A percentile compares a stretch with the other conserved stretches of the same genome.
phyloP scores from a whole-genome alignment of 768 basidiomycete species.

The Russula abietina region DNA sequence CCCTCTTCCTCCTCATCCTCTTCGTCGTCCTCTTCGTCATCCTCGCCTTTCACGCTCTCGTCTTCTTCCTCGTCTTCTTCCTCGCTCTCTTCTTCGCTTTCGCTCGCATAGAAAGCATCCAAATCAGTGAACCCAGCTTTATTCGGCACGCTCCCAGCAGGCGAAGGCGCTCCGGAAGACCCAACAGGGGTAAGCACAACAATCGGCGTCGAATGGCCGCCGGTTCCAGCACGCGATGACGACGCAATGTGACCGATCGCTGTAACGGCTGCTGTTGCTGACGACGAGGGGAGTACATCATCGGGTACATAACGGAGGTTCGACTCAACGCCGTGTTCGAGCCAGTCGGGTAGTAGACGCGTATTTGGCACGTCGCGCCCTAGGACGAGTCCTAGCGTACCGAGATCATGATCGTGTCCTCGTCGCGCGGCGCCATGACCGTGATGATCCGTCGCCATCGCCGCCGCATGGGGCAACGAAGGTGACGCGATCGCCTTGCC shows the following conservation, averaged over 20 bases:
- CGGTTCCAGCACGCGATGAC: slow-evolving; percentile 27
- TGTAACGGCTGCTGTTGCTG: slow-evolving; percentile 32
- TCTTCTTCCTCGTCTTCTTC: slow-evolving; percentile 27
- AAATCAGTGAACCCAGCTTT: slow-evolving; percentile 52
- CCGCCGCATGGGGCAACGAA: no score
- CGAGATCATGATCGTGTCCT: slow-evolving; percentile 40
- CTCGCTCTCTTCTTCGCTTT: slow-evolving; percentile 32
- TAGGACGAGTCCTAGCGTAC: slow-evolving; percentile 59
- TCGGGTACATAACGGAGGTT: slow-evolving; percentile 65
- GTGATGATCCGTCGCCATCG: slow-evolving; percentile 29
- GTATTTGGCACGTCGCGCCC: slow-evolving; percentile 50
- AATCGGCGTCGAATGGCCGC: slow-evolving; percentile 36
- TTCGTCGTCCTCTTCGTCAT: slow-evolving; percentile 27
- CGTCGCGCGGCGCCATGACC: neutral
- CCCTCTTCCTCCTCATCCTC: slow-evolving; percentile 5
- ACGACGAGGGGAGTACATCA: slow-evolving; percentile 33
- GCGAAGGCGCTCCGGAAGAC: slow-evolving; percentile 30
- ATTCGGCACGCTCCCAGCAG: slow-evolving; percentile 31
- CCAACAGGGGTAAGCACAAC: slow-evolving; percentile 51
- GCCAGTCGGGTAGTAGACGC: slow-evolving; percentile 72
- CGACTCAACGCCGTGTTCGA: slow-evolving; percentile 77
- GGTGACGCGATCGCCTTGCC: slow-evolving; percentile 49
- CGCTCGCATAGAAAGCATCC: slow-evolving; percentile 61
- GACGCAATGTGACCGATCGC: slow-evolving; percentile 38
- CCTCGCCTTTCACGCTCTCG: slow-evolving; percentile 35